Conservation (phyloP, 371 early-diverging fungal genomes). For the Haplosporangium sp. region DNA sequence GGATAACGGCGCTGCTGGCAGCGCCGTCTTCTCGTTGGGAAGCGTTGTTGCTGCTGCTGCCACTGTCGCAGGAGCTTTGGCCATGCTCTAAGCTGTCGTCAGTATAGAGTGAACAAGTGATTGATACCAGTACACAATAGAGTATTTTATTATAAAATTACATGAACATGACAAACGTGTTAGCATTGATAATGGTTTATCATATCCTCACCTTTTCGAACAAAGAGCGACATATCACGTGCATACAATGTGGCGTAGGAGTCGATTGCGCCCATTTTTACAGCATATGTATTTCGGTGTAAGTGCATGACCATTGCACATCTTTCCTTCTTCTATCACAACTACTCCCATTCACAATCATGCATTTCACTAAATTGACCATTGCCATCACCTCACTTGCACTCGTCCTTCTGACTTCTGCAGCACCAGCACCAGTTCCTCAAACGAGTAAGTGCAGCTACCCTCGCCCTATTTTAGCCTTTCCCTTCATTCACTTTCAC, state of each 20-base stretch:
- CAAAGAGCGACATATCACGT: no score
- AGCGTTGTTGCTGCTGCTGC: conserved; percentile 25
- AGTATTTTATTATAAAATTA: conserved; percentile 1
- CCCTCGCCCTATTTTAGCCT: no score
- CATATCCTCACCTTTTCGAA: no score
- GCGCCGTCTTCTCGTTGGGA: conserved; percentile 7
- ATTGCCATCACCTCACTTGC: conserved; percentile 16
- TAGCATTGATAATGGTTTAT: no score
- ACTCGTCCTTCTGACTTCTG: conserved; percentile 10
- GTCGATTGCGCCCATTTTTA: no score
- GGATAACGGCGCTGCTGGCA: conserved; percentile 8
- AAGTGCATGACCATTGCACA: no score
- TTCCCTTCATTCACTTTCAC: conserved; percentile 3
- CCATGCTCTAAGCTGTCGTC: conserved; percentile 30
- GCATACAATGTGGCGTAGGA: no score
- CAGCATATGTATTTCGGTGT: no score
- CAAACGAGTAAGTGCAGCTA: conserved; percentile 11
- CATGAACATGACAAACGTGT: background rate
- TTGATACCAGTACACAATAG: background rate
- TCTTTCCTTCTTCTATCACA: background rate
- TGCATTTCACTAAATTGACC: background rate
- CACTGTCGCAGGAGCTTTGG: conserved; percentile 18
- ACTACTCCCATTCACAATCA: background rate
- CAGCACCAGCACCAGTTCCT: conserved; percentile 23
- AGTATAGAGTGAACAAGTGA: no score